phyloP scores from a whole-genome alignment of 805 yeast species.

The Starmerella asiatica region DNA sequence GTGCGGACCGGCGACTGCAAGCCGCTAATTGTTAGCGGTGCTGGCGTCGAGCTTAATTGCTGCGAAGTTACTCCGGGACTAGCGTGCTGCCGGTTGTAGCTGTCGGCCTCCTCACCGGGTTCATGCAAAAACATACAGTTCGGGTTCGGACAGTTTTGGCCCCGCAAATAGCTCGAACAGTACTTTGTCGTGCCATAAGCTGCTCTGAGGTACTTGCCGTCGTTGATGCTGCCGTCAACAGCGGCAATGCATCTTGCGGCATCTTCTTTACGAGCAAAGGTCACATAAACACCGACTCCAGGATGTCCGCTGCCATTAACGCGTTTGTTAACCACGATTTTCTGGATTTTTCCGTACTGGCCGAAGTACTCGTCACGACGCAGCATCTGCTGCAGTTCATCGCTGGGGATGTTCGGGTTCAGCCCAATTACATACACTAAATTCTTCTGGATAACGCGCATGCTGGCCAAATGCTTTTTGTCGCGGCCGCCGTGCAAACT shows the following conservation, averaged over 20 bases:
- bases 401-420: slow-evolving; percentile 74
- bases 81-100: slow-evolving; percentile 57
- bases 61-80: neutral
- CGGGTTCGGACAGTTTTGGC: slow-evolving; percentile 94
- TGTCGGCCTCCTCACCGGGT: slow-evolving; percentile 98
- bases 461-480: slow-evolving; percentile 81
- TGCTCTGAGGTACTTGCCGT: slow-evolving; percentile 79
- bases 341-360: slow-evolving; percentile 92
- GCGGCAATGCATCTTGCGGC: slow-evolving; percentile 88
- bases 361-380: slow-evolving; percentile 91
- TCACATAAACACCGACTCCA: slow-evolving; percentile 90
- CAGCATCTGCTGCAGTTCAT: slow-evolving; percentile 66
- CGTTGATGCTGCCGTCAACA: slow-evolving; percentile 82
- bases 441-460: slow-evolving; percentile 97
- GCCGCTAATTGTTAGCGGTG: neutral
- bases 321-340: slow-evolving; percentile 75
- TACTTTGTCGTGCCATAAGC: slow-evolving; percentile 98
- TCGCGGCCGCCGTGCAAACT: slow-evolving; percentile 31
- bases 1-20: neutral
- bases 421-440: slow-evolving; percentile 91
- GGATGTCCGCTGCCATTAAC: slow-evolving; percentile 49
- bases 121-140: slow-evolving; percentile 98
- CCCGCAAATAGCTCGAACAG: slow-evolving; percentile 90
- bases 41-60: slow-evolving; percentile 18
- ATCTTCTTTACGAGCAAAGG: slow-evolving; percentile 85